Base-by-base conservation (phyloP, 2,329 filamentous ascomycete genomes). In the Ascochyta koolunga region DNA sequence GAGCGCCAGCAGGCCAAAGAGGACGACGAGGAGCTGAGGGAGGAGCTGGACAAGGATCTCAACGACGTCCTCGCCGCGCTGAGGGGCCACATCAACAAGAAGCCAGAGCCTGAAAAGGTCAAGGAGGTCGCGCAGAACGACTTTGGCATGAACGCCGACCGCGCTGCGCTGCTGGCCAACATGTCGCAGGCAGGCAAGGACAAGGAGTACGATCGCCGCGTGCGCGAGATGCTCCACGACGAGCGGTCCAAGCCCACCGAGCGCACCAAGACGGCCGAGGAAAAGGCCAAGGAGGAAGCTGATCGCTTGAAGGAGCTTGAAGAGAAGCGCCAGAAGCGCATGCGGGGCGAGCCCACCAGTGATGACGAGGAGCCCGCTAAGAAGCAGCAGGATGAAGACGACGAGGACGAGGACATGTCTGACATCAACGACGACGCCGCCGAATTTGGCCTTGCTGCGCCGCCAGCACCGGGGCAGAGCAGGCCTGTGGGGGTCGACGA, bases 1-100 rank as follows among this genome's bases (percentile, higher is more conserved):
- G 93, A 98, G 77, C 87, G 95, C 35, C 95, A 99, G 76, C 88
- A 91, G 56, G 86, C 86, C 24, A 97, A 96, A 70, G 95, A 98
- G 57, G 91, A 95, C 43, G 95, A 99, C 64, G 91, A 96, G 44
- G 93, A 96, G 61, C 76, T 97, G 48, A 84, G 92, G 54, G 87
- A 88, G 54, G 86, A 93, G 72, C 81, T 99, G 15, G 92, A 99
- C 73, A 88, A 93, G 71, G 90, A 91, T 35, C 82, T 98, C 58
- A 83, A 85, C 11, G 87, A 89, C 60, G 84, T 99, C 13, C 88
- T 92, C 60, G 81, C 83, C 46, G 83, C 96, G 35, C 78, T 99
- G 21, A 79, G 82, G 54, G 81, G 80, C 10, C 79, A 86, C 74
- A 77, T 83, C 69, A 76, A 72, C 69, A 79, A 77, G 73, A 77